Base-by-base conservation (phyloP, 2,329 filamentous ascomycete genomes). In the Tolypocladium endophyticum region DNA sequence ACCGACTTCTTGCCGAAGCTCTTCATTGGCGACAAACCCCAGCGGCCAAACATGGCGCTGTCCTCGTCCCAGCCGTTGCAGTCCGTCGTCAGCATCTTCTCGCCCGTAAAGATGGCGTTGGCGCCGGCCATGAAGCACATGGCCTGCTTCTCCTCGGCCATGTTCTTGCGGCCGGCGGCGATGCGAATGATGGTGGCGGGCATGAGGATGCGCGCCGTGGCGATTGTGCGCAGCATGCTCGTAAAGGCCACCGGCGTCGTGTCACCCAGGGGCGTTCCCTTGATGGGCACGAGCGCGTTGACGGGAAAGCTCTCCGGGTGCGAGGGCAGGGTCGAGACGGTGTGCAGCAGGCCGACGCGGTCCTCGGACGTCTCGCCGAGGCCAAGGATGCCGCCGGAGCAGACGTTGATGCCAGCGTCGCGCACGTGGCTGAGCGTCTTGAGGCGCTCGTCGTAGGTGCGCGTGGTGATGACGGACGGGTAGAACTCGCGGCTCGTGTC, bases 71-170 rank as follows among this genome's bases (percentile, higher is more conserved):
- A 96, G 36, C 90, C 90, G 66, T 90, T 92, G 71, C 90, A 95
- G 60, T 92, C 89, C 0, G 92, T 96, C 5, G 92, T 96, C 74
- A 96, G 73, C 92, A 96, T 96, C 81, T 93, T 96, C 77, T 96
- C 92, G 11, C 92, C 92, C 0, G 92, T 96, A 71, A 96, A 96
- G 39, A 96, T 88, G n/a, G 92, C 92, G 68, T 96, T 96, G 1
- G 92, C 92, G 18, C 92, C 92, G 0, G 91, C 90, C 83, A 90
- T 87, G 76, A 96, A 96, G 74, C 91, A 96, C 64, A 93, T 72
- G 18, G 90, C 87, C 76, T 96, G 92, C 77, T 96, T 88, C 74
- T 94, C 90, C 76, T 96, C 92, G 4, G 84, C 82, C 83, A 96
- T 88, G 16, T 87, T 89, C 71, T 90, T 92, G 55, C 92, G 80